phyloP scores from a whole-genome alignment of 2,329 filamentous ascomycete genomes.

The Dactylellina haptotyla region DNA sequence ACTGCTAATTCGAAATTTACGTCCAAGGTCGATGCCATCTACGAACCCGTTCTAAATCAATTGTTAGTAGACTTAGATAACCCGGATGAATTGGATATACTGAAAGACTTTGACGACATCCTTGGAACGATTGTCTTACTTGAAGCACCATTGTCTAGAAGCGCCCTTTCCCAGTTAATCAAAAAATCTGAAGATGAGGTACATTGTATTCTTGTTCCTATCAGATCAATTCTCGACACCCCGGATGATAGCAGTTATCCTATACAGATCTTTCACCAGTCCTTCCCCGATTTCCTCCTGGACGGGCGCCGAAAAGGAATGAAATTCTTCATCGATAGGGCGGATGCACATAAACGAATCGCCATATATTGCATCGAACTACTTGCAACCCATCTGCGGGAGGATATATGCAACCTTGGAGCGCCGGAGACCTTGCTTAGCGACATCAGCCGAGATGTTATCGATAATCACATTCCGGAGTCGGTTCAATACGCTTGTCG shows the following conservation, averaged over 20 bases:
- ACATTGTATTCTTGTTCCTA: neutral
- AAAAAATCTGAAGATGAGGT: neutral
- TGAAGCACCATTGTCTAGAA: neutral
- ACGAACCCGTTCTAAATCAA: conserved; percentile 8
- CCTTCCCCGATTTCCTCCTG: conserved; percentile 33
- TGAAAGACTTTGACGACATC: conserved; percentile 6
- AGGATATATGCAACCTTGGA: conserved; percentile 59
- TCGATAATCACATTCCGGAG: conserved; percentile 59
- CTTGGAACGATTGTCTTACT: conserved; percentile 16
- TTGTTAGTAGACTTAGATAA: neutral
- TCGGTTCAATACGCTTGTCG: conserved; percentile 60
- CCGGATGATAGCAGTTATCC: neutral
- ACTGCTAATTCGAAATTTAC: neutral
- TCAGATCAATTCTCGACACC: conserved; percentile 14
- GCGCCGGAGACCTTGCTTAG: conserved; percentile 34
- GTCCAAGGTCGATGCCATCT: conserved; percentile 1
- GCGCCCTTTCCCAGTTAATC: neutral
- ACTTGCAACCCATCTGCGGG: conserved; percentile 58
- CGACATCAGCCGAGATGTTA: conserved; percentile 47
- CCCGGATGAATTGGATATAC: neutral
- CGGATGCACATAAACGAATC: conserved; percentile 1
- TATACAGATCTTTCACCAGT: conserved; percentile 18
- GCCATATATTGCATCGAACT: conserved; percentile 58
- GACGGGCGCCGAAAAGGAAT: neutral
- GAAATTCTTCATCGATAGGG: conserved; percentile 29